A percentile compares a stretch with the other conserved stretches of the same genome.
phyloP scores from a whole-genome alignment of 2,329 filamentous ascomycete genomes.

The Cercospora zeina region DNA sequence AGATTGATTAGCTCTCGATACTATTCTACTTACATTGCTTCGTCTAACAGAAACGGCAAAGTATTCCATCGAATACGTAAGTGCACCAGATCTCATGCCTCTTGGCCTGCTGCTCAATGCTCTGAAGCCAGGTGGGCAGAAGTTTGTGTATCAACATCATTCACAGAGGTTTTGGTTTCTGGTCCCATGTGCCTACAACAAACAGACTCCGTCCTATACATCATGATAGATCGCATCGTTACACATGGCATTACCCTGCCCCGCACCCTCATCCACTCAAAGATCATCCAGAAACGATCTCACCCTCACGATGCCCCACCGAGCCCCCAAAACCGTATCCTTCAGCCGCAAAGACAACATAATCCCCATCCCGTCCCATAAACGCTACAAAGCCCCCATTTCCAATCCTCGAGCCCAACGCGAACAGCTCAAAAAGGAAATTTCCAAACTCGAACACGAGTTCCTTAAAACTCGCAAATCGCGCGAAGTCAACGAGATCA shows the following conservation, averaged over 20 bases:
- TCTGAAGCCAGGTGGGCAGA: background rate
- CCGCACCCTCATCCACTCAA: background rate
- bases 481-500: constrained; percentile 4
- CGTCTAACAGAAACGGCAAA: background rate
- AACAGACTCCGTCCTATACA: background rate
- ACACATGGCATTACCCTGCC: background rate
- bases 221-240: background rate
- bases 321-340: background rate
- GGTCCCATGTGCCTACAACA: background rate
- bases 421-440: constrained; percentile 3
- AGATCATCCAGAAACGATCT: background rate
- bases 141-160: background rate
- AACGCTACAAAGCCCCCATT: background rate
- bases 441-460: constrained; percentile 8
- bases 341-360: background rate
- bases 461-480: constrained; percentile 1
- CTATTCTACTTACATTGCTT: background rate
- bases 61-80: background rate
- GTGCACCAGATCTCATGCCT: background rate
- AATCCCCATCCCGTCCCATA: background rate
- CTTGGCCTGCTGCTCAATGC: background rate
- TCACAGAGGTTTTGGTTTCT: background rate
- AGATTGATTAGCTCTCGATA: constrained; percentile 17
- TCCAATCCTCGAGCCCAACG: background rate
- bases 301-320: background rate